Conservation (phyloP, 345 rosid genomes). For the Kernera saxatilis region DNA sequence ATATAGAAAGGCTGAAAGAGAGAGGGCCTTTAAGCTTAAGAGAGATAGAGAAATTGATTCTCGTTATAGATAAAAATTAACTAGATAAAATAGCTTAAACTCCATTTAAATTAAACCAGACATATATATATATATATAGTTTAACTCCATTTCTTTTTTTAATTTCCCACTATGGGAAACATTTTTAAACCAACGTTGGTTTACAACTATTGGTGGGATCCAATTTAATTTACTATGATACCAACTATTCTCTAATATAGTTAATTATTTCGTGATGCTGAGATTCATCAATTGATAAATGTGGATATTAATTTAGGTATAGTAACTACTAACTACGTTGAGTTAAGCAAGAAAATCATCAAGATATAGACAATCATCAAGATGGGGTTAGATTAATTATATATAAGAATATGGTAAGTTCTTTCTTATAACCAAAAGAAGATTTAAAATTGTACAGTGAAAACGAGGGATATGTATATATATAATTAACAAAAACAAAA, state of each 20-base stretch:
- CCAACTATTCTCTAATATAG: not conserved
- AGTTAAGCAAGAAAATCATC: not conserved
- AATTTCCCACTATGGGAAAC: not conserved
- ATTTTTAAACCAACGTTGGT: not conserved
- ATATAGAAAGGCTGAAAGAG: constrained; percentile 23
- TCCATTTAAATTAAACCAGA: not conserved
- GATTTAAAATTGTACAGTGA: not conserved
- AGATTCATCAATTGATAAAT: not conserved
- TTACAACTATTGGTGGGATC: not conserved
- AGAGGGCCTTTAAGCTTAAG: constrained; percentile 6
- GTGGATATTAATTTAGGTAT: not conserved
- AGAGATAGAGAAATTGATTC: not conserved
- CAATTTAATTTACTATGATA: not conserved
- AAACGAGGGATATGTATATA: not conserved
- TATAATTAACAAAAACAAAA: not conserved
- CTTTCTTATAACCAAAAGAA: not conserved
- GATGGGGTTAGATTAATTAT: not conserved
- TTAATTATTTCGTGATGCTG: not conserved
- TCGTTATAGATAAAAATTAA: not conserved
- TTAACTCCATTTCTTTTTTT: not conserved
- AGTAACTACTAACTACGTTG: too few species aligned
- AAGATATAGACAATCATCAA: not conserved
- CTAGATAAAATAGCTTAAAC: constrained; percentile 2
- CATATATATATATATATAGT: not conserved
- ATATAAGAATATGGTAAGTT: too few species aligned